These are phyloP conservation scores for Diaporthe aspalathi DNA, from an alignment of 2,329 filamentous ascomycete genomes.

Conservation along the genomic window DNA sequence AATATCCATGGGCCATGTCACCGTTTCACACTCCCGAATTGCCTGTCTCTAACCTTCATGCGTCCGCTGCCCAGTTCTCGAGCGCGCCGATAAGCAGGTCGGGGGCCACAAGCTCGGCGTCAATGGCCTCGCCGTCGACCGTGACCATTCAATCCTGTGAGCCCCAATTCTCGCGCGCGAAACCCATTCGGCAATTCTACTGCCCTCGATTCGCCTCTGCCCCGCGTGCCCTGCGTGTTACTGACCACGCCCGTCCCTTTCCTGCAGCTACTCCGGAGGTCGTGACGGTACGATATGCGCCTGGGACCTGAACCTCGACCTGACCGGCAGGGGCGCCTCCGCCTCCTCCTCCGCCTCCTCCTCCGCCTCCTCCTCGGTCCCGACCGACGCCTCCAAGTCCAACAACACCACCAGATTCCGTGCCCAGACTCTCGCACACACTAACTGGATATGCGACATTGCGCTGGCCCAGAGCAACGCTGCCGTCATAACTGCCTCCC, in stretches of 20 bases:
- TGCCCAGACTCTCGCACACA: conserved; percentile 78
- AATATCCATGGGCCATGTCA: conserved; percentile 22
- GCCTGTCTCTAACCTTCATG: conserved; percentile 41
- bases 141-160: conserved; percentile 86
- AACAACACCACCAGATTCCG: conserved; percentile 68
- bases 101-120: conserved; percentile 94
- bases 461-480: conserved; percentile 81
- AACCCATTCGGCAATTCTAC: not conserved
- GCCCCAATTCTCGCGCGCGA: conserved; percentile 47
- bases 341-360: conserved; percentile 43
- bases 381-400: conserved; percentile 50
- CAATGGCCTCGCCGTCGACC: conserved; percentile 91
- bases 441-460: conserved; percentile 97
- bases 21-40: conserved; percentile 22
- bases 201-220: conserved; percentile 12
- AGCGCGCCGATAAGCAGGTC: conserved; percentile 66
- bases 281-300: conserved; percentile 96
- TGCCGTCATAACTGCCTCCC: conserved; percentile 88
- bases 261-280: conserved; percentile 87
- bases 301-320: conserved; percentile 86
- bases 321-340: conserved; percentile 50
- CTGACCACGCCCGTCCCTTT: conserved; percentile 43
- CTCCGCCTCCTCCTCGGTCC: conserved; percentile 43
- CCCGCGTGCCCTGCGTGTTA: conserved; percentile 26
- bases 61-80: conserved; percentile 60